phyloP scores from a whole-genome alignment of 257 asterid genomes.

The Coffea canephora region DNA sequence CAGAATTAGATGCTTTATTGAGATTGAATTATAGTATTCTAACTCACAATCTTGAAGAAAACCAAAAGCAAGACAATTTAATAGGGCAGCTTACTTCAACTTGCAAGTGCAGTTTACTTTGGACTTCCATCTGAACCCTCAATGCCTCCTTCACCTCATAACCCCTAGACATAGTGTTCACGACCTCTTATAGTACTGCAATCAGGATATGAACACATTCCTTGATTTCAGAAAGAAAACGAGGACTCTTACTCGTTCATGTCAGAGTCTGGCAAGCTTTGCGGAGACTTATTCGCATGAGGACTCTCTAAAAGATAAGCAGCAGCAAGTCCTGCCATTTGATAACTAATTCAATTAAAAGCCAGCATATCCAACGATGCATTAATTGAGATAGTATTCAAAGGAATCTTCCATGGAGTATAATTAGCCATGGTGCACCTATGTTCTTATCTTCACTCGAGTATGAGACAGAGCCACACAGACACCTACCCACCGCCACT shows the following conservation, averaged over 20 bases:
- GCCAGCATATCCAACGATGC: neutral
- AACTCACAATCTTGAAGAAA: conserved; percentile 6
- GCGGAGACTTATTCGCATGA: conserved; percentile 49
- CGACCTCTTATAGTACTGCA: conserved; percentile 1
- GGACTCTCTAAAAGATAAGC: conserved; percentile 65
- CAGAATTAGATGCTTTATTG: neutral
- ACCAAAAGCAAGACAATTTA: neutral
- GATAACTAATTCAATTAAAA: conserved; percentile 18
- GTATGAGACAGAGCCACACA: neutral
- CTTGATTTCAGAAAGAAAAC: conserved; percentile 3
- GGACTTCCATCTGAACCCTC: conserved; percentile 94
- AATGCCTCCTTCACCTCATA: conserved; percentile 89
- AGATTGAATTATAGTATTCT: neutral
- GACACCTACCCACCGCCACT: neutral
- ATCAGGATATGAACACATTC: conserved; percentile 10
- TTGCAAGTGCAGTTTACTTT: conserved; percentile 83
- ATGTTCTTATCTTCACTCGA: neutral
- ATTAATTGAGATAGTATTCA: neutral
- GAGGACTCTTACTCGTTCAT: conserved; percentile 60
- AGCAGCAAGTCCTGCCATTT: conserved; percentile 48
- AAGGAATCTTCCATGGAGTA: conserved; percentile 5
- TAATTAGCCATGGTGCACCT: neutral
- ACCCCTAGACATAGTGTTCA: conserved; percentile 51
- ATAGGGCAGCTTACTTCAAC: conserved; percentile 67
- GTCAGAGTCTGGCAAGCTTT: conserved; percentile 59